Evolutionary conservation across 163 green algal genomes (phyloP).

Genomic region (Scenedesmus sp.): DNA sequence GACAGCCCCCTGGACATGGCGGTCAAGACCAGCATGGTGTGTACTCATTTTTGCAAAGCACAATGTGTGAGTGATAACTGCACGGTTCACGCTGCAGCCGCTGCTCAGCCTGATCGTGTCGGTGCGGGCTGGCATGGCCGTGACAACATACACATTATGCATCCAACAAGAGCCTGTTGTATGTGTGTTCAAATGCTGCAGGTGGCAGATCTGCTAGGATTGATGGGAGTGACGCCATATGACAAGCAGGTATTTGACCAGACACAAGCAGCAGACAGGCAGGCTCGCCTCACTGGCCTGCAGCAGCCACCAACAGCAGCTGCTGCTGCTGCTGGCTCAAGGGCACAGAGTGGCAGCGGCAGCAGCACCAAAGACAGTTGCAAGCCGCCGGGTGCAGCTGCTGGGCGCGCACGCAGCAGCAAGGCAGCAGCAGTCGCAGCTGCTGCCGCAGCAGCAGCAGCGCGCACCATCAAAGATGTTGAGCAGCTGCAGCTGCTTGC

Average conservation of each 20-base stretch:
- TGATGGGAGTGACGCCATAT: conserved; percentile 36
- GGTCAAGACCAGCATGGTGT: conserved; percentile 29
- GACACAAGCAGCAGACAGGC: background rate
- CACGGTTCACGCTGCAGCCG: background rate
- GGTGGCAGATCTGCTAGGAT: conserved; percentile 39
- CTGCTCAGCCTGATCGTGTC: background rate
- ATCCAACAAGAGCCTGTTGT: background rate
- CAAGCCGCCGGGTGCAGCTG: background rate
- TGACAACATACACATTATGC: background rate
- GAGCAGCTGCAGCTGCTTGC: conserved; percentile 23
- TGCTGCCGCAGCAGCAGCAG: conserved; percentile 9
- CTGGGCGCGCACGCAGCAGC: background rate
- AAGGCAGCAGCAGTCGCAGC: conserved; percentile 28
- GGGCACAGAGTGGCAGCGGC: background rate
- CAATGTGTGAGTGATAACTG: background rate
- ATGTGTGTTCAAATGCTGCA: background rate
- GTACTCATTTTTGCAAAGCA: background rate
- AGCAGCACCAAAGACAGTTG: background rate
- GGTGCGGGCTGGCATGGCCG: background rate
- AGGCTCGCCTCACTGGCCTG: conserved; percentile 19
- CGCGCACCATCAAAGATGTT: conserved; percentile 25
- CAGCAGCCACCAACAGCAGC: conserved; percentile 24
- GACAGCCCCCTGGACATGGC: conserved; percentile 54
- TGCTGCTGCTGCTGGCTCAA: conserved; percentile 3
- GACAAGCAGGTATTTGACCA: background rate